Base-by-base conservation (phyloP, 1,284 basidiomycete genomes). In the Golubevia pallescens region DNA sequence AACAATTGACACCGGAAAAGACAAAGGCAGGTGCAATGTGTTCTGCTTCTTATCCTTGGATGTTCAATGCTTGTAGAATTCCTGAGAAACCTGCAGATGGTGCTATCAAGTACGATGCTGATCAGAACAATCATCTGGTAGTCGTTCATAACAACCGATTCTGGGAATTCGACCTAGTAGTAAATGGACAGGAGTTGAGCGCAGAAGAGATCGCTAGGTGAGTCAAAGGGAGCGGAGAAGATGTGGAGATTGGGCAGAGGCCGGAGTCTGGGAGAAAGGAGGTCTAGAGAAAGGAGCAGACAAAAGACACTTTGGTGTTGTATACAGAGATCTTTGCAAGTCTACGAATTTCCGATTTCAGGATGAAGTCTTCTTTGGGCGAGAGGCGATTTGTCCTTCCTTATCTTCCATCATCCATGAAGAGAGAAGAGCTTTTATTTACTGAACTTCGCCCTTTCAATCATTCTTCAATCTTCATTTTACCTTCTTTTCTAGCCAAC, bases 131-230 rank as follows among this genome's bases (percentile, higher is more conserved):
- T 81, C 94, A 97, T 86, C 89, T 97, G 80, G 90, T 96, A 24
- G 94, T 97, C 60, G 86, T 96, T 19, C 90, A 94, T 69, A 96
- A 96, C 87, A 95, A 97, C 87, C 90, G 91, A 79, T 97, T 96
- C 87, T 85, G 70, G 68, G 75, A 77, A 57, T 75, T 85, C 48
- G 80, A 81, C 58, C 67, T 82, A 5, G 65, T 81, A 32, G 21
- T 58, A 34, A 74, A 75, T 38, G 81, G 80, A 34, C 61, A 80
- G 67, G 81, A 85, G 70, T 87, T 94, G 48, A 92, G 90, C 64
- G 91, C 90, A 8, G 90, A 90, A 3, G 94, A 97, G 77, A 88
- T 99, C 3, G 78, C 81, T 38, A 32, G 62, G 61, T 66, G 59
- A 69, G 67, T 65, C 20, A 21, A 13, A 5, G 10, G 34, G 34